phyloP scores from a whole-genome alignment of 1,284 basidiomycete genomes.

The Ustanciosporium gigantosporum region DNA sequence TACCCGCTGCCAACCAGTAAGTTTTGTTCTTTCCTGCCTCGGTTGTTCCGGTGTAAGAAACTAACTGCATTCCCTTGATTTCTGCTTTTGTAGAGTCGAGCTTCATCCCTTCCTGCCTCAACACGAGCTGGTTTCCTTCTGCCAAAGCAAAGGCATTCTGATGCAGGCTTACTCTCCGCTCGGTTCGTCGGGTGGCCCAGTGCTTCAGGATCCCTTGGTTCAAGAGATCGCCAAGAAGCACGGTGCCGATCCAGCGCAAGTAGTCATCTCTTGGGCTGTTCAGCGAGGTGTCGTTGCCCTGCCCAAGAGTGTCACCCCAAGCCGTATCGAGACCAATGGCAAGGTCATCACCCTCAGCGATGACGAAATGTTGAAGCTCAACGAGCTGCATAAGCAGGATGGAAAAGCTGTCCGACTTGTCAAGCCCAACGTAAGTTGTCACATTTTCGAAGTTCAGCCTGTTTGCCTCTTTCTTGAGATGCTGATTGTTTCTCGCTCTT shows the following conservation, averaged over 20 bases:
- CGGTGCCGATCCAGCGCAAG: constrained; percentile 38
- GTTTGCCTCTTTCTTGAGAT: background rate
- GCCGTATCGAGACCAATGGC: constrained; percentile 48
- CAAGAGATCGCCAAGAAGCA: constrained; percentile 41
- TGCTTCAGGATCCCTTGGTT: constrained; percentile 34
- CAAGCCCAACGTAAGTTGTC: constrained; percentile 36
- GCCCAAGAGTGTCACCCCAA: constrained; percentile 47
- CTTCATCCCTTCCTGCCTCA: constrained; percentile 67
- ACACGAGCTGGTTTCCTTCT: constrained; percentile 75
- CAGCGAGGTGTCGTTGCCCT: constrained; percentile 41
- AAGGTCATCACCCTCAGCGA: constrained; percentile 32
- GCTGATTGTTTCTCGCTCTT: too few species aligned
- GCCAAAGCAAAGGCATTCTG: constrained; percentile 57
- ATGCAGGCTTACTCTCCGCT: constrained; percentile 49
- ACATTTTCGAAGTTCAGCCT: too few species aligned
- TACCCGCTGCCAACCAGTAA: constrained; percentile 73
- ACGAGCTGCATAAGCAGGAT: constrained; percentile 41
- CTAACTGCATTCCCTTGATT: background rate
- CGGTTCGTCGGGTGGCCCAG: constrained; percentile 36
- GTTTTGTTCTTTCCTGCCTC: constrained; percentile 3
- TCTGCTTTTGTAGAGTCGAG: constrained; percentile 13
- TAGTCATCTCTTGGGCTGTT: constrained; percentile 43
- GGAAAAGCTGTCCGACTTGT: constrained; percentile 41
- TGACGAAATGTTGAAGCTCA: constrained; percentile 44
- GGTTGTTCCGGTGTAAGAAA: too few species aligned